Evolutionary conservation across 116 monocot species (phyloP).

Genomic region (Iris pallida): DNA sequence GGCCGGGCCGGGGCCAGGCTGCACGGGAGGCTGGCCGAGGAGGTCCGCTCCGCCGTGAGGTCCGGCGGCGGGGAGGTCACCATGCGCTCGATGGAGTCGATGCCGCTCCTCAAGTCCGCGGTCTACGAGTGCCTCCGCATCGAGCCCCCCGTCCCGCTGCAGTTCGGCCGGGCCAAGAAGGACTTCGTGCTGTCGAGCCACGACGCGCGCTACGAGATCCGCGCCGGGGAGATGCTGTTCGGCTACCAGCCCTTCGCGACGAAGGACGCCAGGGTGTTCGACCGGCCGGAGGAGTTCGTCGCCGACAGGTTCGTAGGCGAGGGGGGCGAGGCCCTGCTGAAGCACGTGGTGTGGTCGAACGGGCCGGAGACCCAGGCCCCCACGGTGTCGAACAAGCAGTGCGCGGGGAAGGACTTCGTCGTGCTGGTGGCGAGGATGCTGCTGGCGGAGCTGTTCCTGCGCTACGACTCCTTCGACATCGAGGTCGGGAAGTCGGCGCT

Average conservation of each 20-base stretch:
- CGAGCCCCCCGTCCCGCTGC: slow-evolving; percentile 22
- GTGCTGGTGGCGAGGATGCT: slow-evolving; percentile 49
- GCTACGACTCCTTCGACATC: slow-evolving; percentile 59
- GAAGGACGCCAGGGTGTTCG: slow-evolving; percentile 17
- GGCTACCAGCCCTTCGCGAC: slow-evolving; percentile 26
- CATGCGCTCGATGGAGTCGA: slow-evolving; percentile 11
- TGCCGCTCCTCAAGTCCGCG: slow-evolving; percentile 16
- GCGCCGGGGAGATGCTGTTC: slow-evolving; percentile 19
- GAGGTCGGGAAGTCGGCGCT: slow-evolving; percentile 27
- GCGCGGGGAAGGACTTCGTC: slow-evolving; percentile 66
- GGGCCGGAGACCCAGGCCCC: slow-evolving; percentile 63
- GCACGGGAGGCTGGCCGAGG: slow-evolving; percentile 19
- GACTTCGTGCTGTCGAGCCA: slow-evolving; percentile 22
- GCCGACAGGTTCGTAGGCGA: slow-evolving; percentile 45
- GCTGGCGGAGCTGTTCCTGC: slow-evolving; percentile 56
- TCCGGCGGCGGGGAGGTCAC: slow-evolving; percentile 12
- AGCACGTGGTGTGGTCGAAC: slow-evolving; percentile 70
- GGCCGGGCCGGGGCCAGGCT: slow-evolving; percentile 4
- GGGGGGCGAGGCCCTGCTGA: slow-evolving; percentile 31
- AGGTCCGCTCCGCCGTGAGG: slow-evolving; percentile 18
- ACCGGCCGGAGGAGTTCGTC: slow-evolving; percentile 18
- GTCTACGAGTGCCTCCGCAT: slow-evolving; percentile 20
- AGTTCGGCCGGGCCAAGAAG: slow-evolving; percentile 20
- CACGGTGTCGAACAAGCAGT: slow-evolving; percentile 55
- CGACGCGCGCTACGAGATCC: slow-evolving; percentile 15